Evolutionary conservation across 768 basidiomycete genomes (phyloP).

Genomic region (Pholiota molesta): DNA sequence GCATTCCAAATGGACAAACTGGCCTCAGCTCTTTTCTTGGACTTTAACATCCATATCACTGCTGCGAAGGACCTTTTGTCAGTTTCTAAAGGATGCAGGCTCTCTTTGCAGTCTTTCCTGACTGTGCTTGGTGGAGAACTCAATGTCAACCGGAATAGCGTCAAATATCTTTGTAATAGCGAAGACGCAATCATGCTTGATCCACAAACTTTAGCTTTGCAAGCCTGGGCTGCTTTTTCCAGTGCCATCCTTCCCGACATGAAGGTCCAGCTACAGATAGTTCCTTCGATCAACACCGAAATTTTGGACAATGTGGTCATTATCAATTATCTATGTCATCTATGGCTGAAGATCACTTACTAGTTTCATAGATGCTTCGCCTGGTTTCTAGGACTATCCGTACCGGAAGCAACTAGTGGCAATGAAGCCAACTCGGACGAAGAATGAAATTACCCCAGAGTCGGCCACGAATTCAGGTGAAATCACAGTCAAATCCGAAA

Average conservation of each 20-base stretch:
- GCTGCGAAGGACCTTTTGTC: constrained; percentile 47
- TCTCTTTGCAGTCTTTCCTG: constrained; percentile 37
- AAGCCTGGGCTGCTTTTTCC: constrained; percentile 49
- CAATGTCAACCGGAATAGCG: constrained; percentile 29
- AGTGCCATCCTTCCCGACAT: constrained; percentile 28
- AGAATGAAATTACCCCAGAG: constrained; percentile 46
- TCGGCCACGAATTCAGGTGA: constrained; percentile 30
- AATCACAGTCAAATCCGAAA: constrained; percentile 37
- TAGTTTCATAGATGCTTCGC: constrained; percentile 30
- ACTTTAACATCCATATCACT: constrained; percentile 28
- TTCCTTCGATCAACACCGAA: constrained; percentile 28
- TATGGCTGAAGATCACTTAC: constrained; percentile 1
- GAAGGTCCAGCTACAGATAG: constrained; percentile 18
- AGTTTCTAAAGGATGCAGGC: constrained; percentile 23
- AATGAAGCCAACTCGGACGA: constrained; percentile 44
- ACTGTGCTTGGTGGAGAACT: constrained; percentile 41
- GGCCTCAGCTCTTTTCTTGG: constrained; percentile 2
- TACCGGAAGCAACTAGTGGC: constrained; percentile 35
- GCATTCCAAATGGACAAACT: constrained; percentile 7
- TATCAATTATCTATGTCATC: neutral
- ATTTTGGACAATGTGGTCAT: constrained; percentile 30
- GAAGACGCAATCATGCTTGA: constrained; percentile 24
- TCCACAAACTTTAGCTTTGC: constrained; percentile 33
- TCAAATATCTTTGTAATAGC: constrained; percentile 31
- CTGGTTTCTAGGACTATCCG: constrained; percentile 42